These are phyloP conservation scores for Kodamaea ohmeri DNA, from an alignment of 1,139 yeast genomes.

Conservation along the genomic window DNA sequence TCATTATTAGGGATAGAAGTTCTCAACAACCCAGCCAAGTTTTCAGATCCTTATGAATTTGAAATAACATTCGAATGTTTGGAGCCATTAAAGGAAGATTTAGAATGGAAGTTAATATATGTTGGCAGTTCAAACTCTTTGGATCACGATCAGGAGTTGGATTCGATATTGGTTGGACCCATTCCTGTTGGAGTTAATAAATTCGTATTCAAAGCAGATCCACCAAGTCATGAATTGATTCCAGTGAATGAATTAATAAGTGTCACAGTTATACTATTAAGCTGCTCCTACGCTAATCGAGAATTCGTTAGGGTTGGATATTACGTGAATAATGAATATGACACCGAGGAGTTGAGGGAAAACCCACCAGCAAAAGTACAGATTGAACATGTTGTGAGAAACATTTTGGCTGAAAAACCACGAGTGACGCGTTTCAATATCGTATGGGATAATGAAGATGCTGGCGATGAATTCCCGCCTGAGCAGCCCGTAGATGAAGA, in stretches of 20 bases:
- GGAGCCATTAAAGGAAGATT: constrained; percentile 87
- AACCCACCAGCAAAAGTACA: constrained; percentile 94
- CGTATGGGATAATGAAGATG: constrained; percentile 82
- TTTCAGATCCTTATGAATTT: constrained; percentile 89
- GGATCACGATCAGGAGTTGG: constrained; percentile 96
- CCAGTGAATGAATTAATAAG: constrained; percentile 95
- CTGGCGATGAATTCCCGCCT: constrained; percentile 68
- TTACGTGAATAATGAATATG: constrained; percentile 95
- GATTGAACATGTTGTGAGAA: constrained; percentile 90
- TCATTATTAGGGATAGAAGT: constrained; percentile 90
- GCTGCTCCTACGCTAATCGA: constrained; percentile 89
- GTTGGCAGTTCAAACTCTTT: constrained; percentile 92
- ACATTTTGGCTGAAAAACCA: constrained; percentile 94
- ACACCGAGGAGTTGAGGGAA: constrained; percentile 85
- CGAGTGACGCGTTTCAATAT: constrained; percentile 94
- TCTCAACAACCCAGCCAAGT: constrained; percentile 91
- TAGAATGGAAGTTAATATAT: constrained; percentile 96
- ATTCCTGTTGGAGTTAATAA: constrained; percentile 97
- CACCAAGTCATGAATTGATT: constrained; percentile 92
- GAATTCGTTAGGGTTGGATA: constrained; percentile 97
- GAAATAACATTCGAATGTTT: constrained; percentile 96
- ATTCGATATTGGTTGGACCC: constrained; percentile 93
- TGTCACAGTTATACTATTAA: constrained; percentile 87
- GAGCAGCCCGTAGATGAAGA: constrained; percentile 49
- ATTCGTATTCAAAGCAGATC: constrained; percentile 90